Conservation (phyloP, 352 stramenopile species). For the Phytophthora agathidicida region DNA sequence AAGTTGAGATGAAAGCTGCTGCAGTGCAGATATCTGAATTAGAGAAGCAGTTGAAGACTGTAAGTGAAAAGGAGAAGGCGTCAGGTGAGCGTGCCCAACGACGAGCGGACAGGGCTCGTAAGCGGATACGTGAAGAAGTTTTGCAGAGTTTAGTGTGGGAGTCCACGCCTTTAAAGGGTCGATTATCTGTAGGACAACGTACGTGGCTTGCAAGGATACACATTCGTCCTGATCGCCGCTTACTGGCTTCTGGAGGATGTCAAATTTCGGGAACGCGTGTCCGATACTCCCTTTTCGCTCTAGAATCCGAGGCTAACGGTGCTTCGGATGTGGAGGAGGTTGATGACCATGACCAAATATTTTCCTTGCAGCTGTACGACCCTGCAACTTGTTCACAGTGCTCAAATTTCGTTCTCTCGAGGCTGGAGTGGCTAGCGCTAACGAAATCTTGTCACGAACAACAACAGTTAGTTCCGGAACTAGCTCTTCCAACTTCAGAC, state of each 20-base stretch:
- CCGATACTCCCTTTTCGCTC: slow-evolving; percentile 40
- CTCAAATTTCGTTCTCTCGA: slow-evolving; percentile 26
- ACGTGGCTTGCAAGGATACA: slow-evolving; percentile 36
- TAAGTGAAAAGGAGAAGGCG: slow-evolving; percentile 35
- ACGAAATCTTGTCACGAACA: slow-evolving; percentile 53
- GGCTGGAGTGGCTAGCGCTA: slow-evolving; percentile 49
- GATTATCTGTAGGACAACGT: slow-evolving; percentile 16
- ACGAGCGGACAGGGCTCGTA: slow-evolving; percentile 23
- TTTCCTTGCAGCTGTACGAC: slow-evolving; percentile 56
- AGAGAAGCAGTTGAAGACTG: slow-evolving; percentile 28
- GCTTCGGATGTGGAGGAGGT: slow-evolving; percentile 1
- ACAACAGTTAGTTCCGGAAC: slow-evolving; percentile 35
- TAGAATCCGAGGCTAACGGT: slow-evolving; percentile 10
- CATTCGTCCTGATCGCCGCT: slow-evolving; percentile 15
- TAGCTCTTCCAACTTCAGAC: slow-evolving; percentile 21
- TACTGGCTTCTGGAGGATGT: slow-evolving; percentile 37
- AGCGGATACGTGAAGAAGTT: slow-evolving; percentile 28
- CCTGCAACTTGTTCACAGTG: slow-evolving; percentile 5
- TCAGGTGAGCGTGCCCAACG: slow-evolving; percentile 27
- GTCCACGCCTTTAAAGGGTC: neutral
- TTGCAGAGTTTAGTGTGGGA: slow-evolving; percentile 9
- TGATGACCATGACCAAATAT: slow-evolving; percentile 1
- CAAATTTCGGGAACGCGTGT: slow-evolving; percentile 22
- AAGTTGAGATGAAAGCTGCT: slow-evolving; percentile 47
- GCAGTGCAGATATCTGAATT: slow-evolving; percentile 14